Percentiles rank a stretch among this genome's conserved stretches.
Evolutionary conservation across 352 stramenopile genomes (phyloP).

Genomic region (Lagenidium giganteum): DNA sequence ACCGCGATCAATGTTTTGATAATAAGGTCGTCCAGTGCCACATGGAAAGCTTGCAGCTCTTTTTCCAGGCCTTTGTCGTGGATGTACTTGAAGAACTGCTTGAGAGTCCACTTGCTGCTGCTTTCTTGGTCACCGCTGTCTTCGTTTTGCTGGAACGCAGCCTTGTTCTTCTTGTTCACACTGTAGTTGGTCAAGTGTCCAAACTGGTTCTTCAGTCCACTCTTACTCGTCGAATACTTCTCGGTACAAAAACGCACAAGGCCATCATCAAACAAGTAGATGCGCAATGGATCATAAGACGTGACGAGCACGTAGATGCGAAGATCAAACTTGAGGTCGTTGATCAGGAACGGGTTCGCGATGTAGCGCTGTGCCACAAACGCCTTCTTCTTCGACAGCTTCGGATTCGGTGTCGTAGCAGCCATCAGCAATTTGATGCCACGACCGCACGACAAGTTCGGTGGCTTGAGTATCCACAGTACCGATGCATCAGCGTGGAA

Average conservation of each 20-base stretch:
- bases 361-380: constrained; percentile 80
- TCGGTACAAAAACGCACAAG: constrained; percentile 86
- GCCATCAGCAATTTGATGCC: constrained; percentile 70
- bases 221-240: constrained; percentile 63
- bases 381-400: constrained; percentile 63
- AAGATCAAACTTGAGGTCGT: constrained; percentile 90
- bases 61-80: constrained; percentile 26
- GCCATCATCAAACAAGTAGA: constrained; percentile 85
- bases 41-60: constrained; percentile 29
- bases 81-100: constrained; percentile 52
- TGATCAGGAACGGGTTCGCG: constrained; percentile 77
- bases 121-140: constrained; percentile 26
- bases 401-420: constrained; percentile 27
- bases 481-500: constrained; percentile 34
- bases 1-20: constrained; percentile 88
- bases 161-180: constrained; percentile 88
- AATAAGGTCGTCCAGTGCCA: constrained; percentile 72
- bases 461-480: constrained; percentile 81
- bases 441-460: constrained; percentile 67
- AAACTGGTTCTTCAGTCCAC: constrained; percentile 74
- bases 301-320: constrained; percentile 89
- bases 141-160: constrained; percentile 67
- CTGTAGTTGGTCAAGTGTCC: constrained; percentile 92
- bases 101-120: constrained; percentile 84
- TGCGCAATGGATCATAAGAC: constrained; percentile 75